A percentile compares a stretch with the other conserved stretches of the same genome.
phyloP scores from a whole-genome alignment of 129 eudicot genomes.

The Gnaphalium uliginosum region DNA sequence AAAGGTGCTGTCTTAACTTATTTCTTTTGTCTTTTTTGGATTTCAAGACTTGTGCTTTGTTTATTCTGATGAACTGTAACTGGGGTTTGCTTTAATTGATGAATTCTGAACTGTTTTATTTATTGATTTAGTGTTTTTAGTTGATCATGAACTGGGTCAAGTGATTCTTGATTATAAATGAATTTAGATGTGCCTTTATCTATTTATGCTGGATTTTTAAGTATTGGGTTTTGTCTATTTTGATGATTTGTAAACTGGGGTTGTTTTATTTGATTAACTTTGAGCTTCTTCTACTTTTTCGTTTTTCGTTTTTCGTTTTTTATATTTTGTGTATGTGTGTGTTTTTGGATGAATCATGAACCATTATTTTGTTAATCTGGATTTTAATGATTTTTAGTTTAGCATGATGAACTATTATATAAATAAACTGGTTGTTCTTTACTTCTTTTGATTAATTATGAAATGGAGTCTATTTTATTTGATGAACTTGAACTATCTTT shows the following conservation, averaged over 20 bases:
- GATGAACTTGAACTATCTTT: conserved; percentile 8
- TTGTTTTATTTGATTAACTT: neutral
- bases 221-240: neutral
- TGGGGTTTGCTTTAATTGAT: neutral
- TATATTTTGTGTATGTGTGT: too few relatives aligned
- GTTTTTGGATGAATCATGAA: neutral
- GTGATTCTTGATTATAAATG: neutral
- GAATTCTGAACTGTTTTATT: neutral
- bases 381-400: neutral
- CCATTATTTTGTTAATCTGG: neutral
- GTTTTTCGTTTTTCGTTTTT: too few relatives aligned
- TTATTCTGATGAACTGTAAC: conserved; percentile 23
- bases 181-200: neutral
- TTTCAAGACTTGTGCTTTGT: conserved; percentile 10
- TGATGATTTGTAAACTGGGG: neutral
- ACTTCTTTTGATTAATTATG: conserved; percentile 18
- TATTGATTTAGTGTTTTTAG: neutral
- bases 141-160: neutral
- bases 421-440: neutral
- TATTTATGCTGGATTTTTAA: neutral
- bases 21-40: neutral
- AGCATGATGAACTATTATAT: too few relatives aligned
- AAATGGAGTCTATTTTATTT: conserved; percentile 2
- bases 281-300: too few relatives aligned
- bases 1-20: conserved; percentile 42